Percentiles rank a stretch among this genome's conserved stretches.
Evolutionary conservation across 805 yeast genomes (phyloP).

Genomic region (Candida coleopterorum): DNA sequence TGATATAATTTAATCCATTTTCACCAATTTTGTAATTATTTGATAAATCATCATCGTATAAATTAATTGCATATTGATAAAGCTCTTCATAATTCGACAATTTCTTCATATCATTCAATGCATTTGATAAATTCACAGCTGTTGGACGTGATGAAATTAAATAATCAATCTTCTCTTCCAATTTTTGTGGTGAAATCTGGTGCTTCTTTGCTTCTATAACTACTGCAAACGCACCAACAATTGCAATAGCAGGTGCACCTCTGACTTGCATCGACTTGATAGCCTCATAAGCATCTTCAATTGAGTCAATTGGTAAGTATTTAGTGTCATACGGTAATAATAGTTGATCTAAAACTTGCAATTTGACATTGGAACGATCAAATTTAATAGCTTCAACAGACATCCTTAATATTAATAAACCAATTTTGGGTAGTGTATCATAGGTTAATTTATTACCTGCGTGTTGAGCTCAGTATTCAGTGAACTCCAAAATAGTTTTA

Average conservation of each 20-base stretch:
- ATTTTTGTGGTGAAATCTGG: constrained; percentile 22
- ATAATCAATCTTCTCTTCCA: constrained; percentile 52
- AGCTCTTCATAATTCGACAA: constrained; percentile 27
- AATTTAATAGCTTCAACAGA: constrained; percentile 63
- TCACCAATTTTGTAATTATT: constrained; percentile 77
- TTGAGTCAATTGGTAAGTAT: constrained; percentile 56
- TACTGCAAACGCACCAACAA: constrained; percentile 83
- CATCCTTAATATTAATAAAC: no score
- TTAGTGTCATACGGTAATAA: constrained; percentile 73
- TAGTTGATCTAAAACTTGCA: constrained; percentile 76
- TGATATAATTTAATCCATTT: constrained; percentile 72
- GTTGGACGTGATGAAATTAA: constrained; percentile 85
- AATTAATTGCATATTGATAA: constrained; percentile 42
- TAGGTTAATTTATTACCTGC: no score
- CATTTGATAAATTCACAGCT: constrained; percentile 87
- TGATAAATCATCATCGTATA: constrained; percentile 72
- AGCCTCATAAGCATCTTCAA: constrained; percentile 77
- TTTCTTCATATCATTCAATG: constrained; percentile 50
- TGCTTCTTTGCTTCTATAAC: constrained; percentile 56
- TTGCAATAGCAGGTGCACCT: constrained; percentile 98
- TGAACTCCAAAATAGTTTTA: no score
- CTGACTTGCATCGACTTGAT: constrained; percentile 90
- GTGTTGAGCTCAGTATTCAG: no score
- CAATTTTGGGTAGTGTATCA: no score
- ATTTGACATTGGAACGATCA: constrained; percentile 38